These are phyloP conservation scores for Potentilla sterilis DNA, from an alignment of 306 rosid genomes.

Conservation along the genomic window DNA sequence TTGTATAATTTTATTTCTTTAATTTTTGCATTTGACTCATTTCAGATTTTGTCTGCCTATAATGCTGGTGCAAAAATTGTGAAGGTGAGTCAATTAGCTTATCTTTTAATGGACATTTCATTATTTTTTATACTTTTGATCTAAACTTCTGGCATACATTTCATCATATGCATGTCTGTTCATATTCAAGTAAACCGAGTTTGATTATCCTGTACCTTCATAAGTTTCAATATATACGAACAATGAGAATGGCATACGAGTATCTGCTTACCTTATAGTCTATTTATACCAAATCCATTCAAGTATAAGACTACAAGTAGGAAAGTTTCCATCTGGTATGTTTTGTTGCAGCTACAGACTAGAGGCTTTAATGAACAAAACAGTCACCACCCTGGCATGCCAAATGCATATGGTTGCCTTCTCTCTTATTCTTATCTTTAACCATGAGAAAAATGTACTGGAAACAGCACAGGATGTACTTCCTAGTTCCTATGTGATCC, in stretches of 20 bases:
- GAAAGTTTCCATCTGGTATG: too few species aligned
- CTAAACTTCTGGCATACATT: background rate
- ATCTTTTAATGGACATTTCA: conserved; percentile 1
- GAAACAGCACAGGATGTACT: background rate
- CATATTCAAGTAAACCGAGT: background rate
- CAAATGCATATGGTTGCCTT: background rate
- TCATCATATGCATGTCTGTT: background rate
- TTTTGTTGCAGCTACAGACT: background rate
- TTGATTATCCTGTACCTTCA: background rate
- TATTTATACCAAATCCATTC: background rate
- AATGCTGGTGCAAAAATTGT: conserved; percentile 76
- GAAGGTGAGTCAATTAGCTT: conserved; percentile 50
- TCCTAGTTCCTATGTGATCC: background rate
- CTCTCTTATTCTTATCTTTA: background rate
- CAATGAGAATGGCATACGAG: background rate
- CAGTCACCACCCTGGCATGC: background rate
- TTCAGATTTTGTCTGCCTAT: conserved; percentile 67
- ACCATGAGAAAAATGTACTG: background rate
- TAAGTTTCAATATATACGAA: conserved; percentile 10
- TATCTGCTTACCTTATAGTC: background rate
- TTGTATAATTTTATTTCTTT: conserved; percentile 11
- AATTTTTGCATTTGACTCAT: background rate
- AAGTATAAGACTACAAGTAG: background rate
- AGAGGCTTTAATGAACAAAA: background rate
- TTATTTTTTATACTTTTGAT: background rate